Conservation (phyloP, 768 basidiomycete genomes). For the Collybiopsis confluens region DNA sequence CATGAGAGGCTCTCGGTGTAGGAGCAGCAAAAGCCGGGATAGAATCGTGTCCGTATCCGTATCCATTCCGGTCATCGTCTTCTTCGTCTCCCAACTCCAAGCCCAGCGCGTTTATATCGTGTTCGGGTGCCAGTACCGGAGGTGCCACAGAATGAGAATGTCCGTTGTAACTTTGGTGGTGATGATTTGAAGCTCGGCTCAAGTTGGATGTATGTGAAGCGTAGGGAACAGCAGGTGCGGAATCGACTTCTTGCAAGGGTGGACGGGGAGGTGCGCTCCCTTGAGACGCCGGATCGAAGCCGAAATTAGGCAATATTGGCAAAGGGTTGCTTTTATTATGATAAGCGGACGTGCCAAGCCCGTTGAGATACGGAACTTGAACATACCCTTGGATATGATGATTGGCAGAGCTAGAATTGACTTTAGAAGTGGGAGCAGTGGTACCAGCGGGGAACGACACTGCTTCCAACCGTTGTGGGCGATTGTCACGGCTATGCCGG, state of each 20-base stretch:
- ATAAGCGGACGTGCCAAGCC: too few species aligned
- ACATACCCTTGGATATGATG: too few species aligned
- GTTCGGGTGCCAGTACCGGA: background rate
- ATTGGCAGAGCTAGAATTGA: too few species aligned
- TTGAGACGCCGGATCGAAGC: background rate
- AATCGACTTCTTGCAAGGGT: background rate
- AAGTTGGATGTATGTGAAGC: background rate
- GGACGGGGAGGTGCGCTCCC: conserved; percentile 2
- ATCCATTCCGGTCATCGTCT: background rate
- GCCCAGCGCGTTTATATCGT: background rate
- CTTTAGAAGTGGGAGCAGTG: background rate
- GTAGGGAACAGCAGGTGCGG: background rate
- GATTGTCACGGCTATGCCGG: background rate
- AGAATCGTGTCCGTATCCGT: background rate
- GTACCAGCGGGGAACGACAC: background rate
- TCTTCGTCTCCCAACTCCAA: background rate
- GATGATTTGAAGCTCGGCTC: background rate
- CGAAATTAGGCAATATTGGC: background rate
- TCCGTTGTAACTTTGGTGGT: background rate
- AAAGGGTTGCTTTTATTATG: background rate
- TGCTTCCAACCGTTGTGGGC: background rate
- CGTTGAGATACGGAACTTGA: too few species aligned
- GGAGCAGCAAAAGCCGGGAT: conserved; percentile 8
- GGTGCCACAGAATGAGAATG: background rate
- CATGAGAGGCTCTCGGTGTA: conserved; percentile 5